Conservation (phyloP, 2,329 filamentous ascomycete genomes). For the Cladorrhinum sp. region DNA sequence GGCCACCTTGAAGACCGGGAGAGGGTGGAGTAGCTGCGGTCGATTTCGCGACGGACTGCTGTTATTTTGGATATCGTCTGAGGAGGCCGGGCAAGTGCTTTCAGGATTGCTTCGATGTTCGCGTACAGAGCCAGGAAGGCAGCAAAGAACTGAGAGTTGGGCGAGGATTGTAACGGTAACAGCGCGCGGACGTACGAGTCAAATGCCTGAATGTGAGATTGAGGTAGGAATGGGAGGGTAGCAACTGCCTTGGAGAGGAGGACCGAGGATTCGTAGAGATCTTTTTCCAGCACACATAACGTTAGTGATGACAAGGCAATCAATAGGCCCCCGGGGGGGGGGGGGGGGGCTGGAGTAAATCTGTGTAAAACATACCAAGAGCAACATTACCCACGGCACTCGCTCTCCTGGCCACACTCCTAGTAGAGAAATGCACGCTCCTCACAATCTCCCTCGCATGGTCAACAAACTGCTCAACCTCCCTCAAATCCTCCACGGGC, state of each 20-base stretch:
- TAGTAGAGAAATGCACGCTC: constrained; percentile 77
- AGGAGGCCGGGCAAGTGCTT: constrained; percentile 74
- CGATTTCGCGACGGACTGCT: constrained; percentile 70
- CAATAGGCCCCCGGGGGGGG: too few species aligned
- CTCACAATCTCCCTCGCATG: constrained; percentile 88
- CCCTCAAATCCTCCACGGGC: constrained; percentile 76
- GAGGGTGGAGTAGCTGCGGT: constrained; percentile 73
- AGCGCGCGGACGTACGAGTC: constrained; percentile 67
- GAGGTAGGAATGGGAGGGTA: constrained; percentile 65
- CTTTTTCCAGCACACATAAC: too few species aligned
- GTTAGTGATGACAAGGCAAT: constrained; percentile 7
- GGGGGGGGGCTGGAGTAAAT: too few species aligned
- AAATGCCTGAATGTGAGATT: constrained; percentile 65
- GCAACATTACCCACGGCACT: constrained; percentile 67
- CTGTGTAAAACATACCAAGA: constrained; percentile 52
- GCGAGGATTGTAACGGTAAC: constrained; percentile 66
- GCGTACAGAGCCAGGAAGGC: constrained; percentile 76
- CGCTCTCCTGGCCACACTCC: constrained; percentile 74
- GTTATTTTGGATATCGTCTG: constrained; percentile 74
- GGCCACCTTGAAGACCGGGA: constrained; percentile 76
- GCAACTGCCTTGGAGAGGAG: constrained; percentile 52
- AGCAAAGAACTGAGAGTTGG: constrained; percentile 70
- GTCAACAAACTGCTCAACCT: constrained; percentile 90
- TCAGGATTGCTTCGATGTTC: constrained; percentile 77
- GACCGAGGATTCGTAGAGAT: constrained; percentile 65